Evolutionary conservation across 176 grass and related monocot genomes (phyloP).

Genomic region (Ananas comosus): DNA sequence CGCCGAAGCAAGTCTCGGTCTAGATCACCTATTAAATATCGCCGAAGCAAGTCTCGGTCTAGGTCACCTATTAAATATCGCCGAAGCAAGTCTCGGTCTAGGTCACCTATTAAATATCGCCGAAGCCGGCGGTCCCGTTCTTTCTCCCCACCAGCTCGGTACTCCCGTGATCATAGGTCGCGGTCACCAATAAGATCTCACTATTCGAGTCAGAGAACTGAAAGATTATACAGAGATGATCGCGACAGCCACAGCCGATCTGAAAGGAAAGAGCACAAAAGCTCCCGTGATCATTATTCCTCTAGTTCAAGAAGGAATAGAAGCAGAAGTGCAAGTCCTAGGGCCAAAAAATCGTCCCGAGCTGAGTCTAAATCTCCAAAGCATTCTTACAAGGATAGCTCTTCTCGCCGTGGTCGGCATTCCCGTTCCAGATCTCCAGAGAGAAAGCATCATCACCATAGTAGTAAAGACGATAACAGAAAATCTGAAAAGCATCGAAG

Average conservation of each 20-base stretch:
- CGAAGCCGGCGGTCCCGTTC: slow-evolving; percentile 61
- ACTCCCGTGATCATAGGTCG: slow-evolving; percentile 40
- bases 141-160: slow-evolving; percentile 58
- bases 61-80: slow-evolving; percentile 56
- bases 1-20: slow-evolving; percentile 65
- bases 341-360: slow-evolving; percentile 46
- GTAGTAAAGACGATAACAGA: slow-evolving; percentile 50
- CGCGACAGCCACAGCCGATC: slow-evolving; percentile 48
- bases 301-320: slow-evolving; percentile 7
- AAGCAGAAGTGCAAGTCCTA: slow-evolving; percentile 32
- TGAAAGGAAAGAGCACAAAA: slow-evolving; percentile 25
- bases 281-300: slow-evolving; percentile 4
- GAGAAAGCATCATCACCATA: slow-evolving; percentile 46
- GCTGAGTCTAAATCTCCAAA: slow-evolving; percentile 49
- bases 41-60: slow-evolving; percentile 63
- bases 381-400: slow-evolving; percentile 38
- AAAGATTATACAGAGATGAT: slow-evolving; percentile 52
- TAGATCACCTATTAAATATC: slow-evolving; percentile 57
- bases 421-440: slow-evolving; percentile 81
- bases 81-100: slow-evolving; percentile 66
- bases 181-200: slow-evolving; percentile 59
- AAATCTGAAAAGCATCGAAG: slow-evolving; percentile 9
- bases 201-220: slow-evolving; percentile 41
- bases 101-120: slow-evolving; percentile 55
- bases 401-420: slow-evolving; percentile 34